Evolutionary conservation across 345 rosid species (phyloP), one percentile per base, ranked within the genome.

Genomic region (Populus euphratica): DNA sequence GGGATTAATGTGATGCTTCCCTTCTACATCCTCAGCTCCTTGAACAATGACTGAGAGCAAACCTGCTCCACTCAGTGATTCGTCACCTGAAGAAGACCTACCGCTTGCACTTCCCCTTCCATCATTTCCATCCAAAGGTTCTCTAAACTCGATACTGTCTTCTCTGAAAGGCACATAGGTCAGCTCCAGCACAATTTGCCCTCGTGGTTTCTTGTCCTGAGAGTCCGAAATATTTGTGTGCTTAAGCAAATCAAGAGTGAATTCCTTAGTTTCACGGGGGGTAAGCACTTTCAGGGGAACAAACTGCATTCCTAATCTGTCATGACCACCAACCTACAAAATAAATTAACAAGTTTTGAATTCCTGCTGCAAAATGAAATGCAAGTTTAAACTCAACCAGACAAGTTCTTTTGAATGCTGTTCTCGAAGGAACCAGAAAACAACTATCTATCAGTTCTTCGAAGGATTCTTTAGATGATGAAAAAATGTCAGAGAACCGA

Each of bases 1-100:
- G 1, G 97, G 97, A 78, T 92, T 92, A 38, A 73, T 85, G 84
- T 90, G 90, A 72, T 73, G 84, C 79, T 86, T 86, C 33, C 94
- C 92, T 29, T 92, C 97, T 0, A 92, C 86, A 79, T 89, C 92
- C 82, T 89, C 86, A 1, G 97, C 97, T 36, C 89, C 88, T 80
- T 82, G 89, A 75, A 92, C 84, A 18, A 70, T 36, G 36, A 92
- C 91, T 5, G 91, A 81, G 80, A 92, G 93, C 69, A 92, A 80
- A 82, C 97, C 97, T 12, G 91, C 89, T 23, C 85, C 82, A 25
- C 75, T 81, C 35, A 81, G 80, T 74, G 73, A 75, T 67, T 85
- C 90, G 6, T 84, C 83, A 5, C 74, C 84, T 6, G 85, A 84
- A 73, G 86, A 81, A 73, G 16, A 23, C 29, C 75, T 70, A 11